These are phyloP conservation scores for Solanum sparsipilum DNA, from an alignment of 257 asterid species.

Conservation along the genomic window DNA sequence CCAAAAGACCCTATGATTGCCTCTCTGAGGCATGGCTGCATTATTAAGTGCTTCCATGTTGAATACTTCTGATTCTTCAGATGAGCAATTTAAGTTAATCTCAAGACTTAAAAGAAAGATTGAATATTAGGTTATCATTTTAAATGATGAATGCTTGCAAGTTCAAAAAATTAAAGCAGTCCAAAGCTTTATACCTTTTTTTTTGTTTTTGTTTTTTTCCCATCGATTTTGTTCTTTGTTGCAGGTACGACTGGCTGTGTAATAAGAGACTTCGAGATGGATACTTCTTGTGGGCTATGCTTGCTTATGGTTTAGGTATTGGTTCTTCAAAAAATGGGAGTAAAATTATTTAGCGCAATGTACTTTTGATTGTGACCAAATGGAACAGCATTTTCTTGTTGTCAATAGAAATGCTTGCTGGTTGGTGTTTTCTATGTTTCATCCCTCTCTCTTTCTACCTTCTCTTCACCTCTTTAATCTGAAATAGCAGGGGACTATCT, in stretches of 20 bases:
- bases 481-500: not conserved
- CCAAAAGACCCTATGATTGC: not conserved
- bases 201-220: not conserved
- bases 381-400: not conserved
- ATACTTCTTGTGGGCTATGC: constrained; percentile 83
- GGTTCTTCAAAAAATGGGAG: not conserved
- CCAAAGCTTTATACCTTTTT: not conserved
- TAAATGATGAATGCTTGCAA: not conserved
- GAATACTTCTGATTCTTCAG: not conserved
- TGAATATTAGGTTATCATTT: not conserved
- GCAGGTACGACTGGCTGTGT: constrained; percentile 91
- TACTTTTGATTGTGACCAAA: not conserved
- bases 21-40: not conserved
- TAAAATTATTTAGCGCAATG: not conserved
- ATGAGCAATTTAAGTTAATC: not conserved
- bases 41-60: not conserved
- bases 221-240: not conserved
- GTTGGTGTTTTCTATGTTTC: not conserved
- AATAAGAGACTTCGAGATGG: constrained; percentile 66
- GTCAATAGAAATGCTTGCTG: not conserved
- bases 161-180: not conserved
- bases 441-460: not conserved
- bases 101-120: not conserved
- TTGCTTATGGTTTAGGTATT: constrained; percentile 57
- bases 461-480: not conserved